Conservation (phyloP, 1,139 yeast species). For the Geotrichum australiense region DNA sequence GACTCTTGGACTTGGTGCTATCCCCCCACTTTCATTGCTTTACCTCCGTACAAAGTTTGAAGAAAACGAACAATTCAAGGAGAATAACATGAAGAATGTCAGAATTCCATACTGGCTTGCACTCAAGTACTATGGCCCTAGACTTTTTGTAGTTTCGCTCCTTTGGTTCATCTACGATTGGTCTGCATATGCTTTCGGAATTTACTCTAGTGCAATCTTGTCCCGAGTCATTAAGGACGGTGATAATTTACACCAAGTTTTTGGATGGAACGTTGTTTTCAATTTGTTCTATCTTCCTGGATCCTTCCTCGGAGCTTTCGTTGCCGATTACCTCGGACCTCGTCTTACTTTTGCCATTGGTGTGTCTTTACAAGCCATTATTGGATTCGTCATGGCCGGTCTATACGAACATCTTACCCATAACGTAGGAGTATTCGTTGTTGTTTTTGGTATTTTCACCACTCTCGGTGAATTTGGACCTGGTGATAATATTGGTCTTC, state of each 20-base stretch:
- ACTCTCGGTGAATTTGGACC: slow-evolving; percentile 92
- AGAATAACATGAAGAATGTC: slow-evolving; percentile 60
- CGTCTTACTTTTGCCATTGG: slow-evolving; percentile 69
- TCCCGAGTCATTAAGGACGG: slow-evolving; percentile 52
- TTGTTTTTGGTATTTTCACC: slow-evolving; percentile 78
- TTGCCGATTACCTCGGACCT: slow-evolving; percentile 86
- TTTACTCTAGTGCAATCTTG: slow-evolving; percentile 67
- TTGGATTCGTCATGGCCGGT: slow-evolving; percentile 87
- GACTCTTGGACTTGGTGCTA: slow-evolving; percentile 87
- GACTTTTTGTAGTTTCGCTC: slow-evolving; percentile 60
- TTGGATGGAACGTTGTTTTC: slow-evolving; percentile 91
- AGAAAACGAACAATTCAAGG: slow-evolving; percentile 65
- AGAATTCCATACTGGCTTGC: slow-evolving; percentile 62
- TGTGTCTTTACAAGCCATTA: slow-evolving; percentile 60
- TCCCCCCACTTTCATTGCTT: slow-evolving; percentile 75
- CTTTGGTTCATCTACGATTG: slow-evolving; percentile 93
- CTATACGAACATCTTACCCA: slow-evolving; percentile 48
- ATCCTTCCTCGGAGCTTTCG: slow-evolving; percentile 70
- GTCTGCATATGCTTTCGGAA: slow-evolving; percentile 79
- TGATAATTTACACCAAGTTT: slow-evolving; percentile 55
- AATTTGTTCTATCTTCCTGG: slow-evolving; percentile 89
- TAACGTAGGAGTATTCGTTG: slow-evolving; percentile 71
- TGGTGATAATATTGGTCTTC: slow-evolving; percentile 83
- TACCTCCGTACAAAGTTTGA: slow-evolving; percentile 67
- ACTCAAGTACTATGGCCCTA: slow-evolving; percentile 77